Percentiles rank a stretch among this genome's conserved stretches.
Evolutionary conservation across 768 basidiomycete species (phyloP).

Genomic region (Lactifluus volemus): DNA sequence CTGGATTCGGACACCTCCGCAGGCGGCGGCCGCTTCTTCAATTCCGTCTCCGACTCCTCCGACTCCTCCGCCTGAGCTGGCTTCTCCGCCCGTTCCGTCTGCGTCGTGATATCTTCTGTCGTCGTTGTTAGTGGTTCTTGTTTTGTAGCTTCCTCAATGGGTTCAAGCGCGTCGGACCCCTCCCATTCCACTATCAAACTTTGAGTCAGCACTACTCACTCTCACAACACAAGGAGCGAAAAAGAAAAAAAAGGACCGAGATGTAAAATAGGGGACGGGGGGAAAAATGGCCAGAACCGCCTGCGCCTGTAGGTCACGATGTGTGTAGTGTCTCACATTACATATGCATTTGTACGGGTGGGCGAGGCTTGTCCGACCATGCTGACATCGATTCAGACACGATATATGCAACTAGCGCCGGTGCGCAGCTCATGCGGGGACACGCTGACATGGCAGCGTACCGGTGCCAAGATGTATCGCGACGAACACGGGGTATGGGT

Average conservation of each 20-base stretch:
- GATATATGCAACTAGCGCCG: slow-evolving; percentile 12
- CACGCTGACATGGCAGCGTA: slow-evolving; percentile 8
- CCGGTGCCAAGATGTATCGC: slow-evolving; percentile 9
- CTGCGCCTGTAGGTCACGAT: neutral
- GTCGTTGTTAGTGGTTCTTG: slow-evolving; percentile 24
- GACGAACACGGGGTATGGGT: slow-evolving; percentile 14
- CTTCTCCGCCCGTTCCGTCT: slow-evolving; percentile 23
- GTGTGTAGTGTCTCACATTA: slow-evolving; percentile 15
- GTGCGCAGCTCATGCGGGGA: slow-evolving; percentile 9
- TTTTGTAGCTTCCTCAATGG: neutral
- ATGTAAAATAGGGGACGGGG: neutral
- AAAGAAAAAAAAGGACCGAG: neutral
- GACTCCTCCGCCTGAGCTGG: slow-evolving; percentile 24
- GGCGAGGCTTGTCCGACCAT: slow-evolving; percentile 7
- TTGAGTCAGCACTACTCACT: slow-evolving; percentile 4
- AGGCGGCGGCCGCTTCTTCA: slow-evolving; percentile 5
- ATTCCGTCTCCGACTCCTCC: slow-evolving; percentile 41
- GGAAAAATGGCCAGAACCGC: neutral
- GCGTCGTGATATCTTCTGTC: slow-evolving; percentile 15
- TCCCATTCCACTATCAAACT: slow-evolving; percentile 61
- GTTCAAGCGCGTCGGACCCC: slow-evolving; percentile 48
- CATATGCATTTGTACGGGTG: neutral
- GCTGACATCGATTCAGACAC: slow-evolving; percentile 10
- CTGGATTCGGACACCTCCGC: slow-evolving; percentile 22
- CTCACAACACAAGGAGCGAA: neutral